Percentiles rank a stretch among this genome's conserved stretches.
These are phyloP conservation scores for Lactarius pseudohatsudake DNA, from an alignment of 768 basidiomycete genomes.

Conservation along the genomic window DNA sequence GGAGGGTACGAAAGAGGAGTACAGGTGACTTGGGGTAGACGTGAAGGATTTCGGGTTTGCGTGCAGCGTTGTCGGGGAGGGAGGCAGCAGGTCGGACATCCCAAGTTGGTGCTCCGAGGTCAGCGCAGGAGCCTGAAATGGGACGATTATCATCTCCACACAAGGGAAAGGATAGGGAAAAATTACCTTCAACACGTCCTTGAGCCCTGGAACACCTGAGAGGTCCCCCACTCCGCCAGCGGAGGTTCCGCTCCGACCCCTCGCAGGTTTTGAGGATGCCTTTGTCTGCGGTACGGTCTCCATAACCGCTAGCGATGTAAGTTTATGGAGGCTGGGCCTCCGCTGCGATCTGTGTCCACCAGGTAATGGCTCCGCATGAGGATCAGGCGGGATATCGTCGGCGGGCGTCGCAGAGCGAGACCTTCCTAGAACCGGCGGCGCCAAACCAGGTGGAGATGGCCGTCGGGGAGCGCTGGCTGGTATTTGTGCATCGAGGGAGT, in stretches of 20 bases:
- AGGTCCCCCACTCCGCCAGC: conserved; percentile 41
- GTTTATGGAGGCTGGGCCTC: conserved; percentile 47
- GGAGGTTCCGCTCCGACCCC: conserved; percentile 52
- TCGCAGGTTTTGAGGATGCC: conserved; percentile 43
- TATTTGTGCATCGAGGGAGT: conserved; percentile 49
- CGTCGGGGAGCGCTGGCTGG: conserved; percentile 30
- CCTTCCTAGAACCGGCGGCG: conserved; percentile 36
- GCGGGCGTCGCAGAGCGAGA: conserved; percentile 39
- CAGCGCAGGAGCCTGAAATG: conserved; percentile 57
- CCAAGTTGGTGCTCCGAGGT: conserved; percentile 70
- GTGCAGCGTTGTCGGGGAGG: conserved; percentile 58
- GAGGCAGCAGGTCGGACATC: conserved; percentile 67
- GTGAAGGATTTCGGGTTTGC: conserved; percentile 40
- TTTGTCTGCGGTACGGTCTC: conserved; percentile 48
- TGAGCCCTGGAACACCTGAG: conserved; percentile 57
- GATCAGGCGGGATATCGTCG: conserved; percentile 15
- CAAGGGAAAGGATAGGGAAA: neutral
- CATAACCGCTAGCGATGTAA: conserved; percentile 56
- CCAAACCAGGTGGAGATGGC: conserved; percentile 34
- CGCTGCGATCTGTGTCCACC: conserved; percentile 27
- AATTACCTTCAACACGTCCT: conserved; percentile 69
- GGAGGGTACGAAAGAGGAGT: conserved; percentile 35
- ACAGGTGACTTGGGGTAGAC: conserved; percentile 41
- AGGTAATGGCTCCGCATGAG: conserved; percentile 12
- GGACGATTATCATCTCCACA: conserved; percentile 5